Percentiles rank a stretch among this genome's conserved stretches.
phyloP scores from a whole-genome alignment of 257 asterid species.

The Solanum virginianum region DNA sequence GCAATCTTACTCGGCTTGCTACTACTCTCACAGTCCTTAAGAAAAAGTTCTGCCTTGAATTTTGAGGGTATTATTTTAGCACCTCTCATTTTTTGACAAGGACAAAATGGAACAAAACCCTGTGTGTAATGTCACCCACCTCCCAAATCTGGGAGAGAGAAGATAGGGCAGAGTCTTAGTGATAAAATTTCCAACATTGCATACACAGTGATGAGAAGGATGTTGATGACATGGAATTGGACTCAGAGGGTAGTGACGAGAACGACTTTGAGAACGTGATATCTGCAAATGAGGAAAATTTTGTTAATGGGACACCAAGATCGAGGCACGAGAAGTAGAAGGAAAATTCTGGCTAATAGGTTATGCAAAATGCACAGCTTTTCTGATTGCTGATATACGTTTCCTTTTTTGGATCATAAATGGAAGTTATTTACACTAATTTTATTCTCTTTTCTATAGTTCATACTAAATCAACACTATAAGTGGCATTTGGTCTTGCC shows the following conservation, averaged over 20 bases:
- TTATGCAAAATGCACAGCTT: too few species aligned
- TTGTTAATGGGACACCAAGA: slow-evolving; percentile 6
- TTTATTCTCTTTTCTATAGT: too few species aligned
- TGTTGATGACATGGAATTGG: slow-evolving; percentile 35
- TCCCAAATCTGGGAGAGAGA: not conserved
- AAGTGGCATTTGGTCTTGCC: too few species aligned
- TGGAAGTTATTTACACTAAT: too few species aligned
- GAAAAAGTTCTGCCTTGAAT: slow-evolving; percentile 40
- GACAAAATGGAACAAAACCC: slow-evolving; percentile 27
- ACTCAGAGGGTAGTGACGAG: slow-evolving; percentile 20
- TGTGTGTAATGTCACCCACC: not conserved
- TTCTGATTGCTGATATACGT: too few species aligned
- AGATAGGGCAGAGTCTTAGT: not conserved
- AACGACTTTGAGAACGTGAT: slow-evolving; percentile 33
- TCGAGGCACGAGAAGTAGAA: slow-evolving; percentile 10
- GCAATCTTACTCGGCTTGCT: slow-evolving; percentile 72
- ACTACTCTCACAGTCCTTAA: slow-evolving; percentile 40
- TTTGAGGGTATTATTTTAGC: slow-evolving; percentile 33
- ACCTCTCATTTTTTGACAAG: slow-evolving; percentile 29
- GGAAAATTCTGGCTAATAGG: slow-evolving; percentile 9
- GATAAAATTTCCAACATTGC: slow-evolving; percentile 21
- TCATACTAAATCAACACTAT: too few species aligned
- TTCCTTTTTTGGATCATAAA: too few species aligned
- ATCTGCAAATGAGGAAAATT: not conserved
- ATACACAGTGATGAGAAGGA: slow-evolving; percentile 33